A percentile compares a stretch with the other conserved stretches of the same genome.
These are phyloP conservation scores for Cinnamomum micranthum DNA, from an alignment of 164 flowering plant species.

Conservation along the genomic window DNA sequence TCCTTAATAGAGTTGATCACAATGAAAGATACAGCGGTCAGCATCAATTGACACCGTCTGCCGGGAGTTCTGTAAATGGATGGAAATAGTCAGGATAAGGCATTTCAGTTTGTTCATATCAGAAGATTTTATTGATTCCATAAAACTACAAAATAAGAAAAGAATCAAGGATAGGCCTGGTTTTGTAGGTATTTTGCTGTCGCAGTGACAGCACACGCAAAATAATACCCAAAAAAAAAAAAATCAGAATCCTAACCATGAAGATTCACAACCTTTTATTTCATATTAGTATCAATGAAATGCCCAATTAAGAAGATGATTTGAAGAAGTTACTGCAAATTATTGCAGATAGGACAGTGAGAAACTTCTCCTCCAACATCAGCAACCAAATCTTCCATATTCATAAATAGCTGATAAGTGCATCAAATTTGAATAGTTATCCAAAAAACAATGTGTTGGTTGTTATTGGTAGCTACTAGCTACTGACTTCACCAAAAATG, in stretches of 20 bases:
- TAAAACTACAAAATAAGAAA: too few relatives aligned
- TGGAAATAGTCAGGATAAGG: background rate
- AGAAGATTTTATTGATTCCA: too few relatives aligned
- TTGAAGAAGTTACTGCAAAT: background rate
- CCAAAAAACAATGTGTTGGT: too few relatives aligned
- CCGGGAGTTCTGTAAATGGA: slow-evolving; percentile 18
- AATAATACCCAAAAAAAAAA: too few relatives aligned
- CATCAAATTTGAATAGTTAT: background rate
- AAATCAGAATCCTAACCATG: too few relatives aligned
- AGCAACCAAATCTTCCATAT: background rate
- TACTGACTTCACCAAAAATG: background rate
- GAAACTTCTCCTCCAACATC: background rate
- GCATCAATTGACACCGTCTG: slow-evolving; percentile 37
- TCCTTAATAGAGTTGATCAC: slow-evolving; percentile 40
- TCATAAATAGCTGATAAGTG: background rate
- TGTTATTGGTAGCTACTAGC: background rate
- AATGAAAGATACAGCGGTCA: slow-evolving; percentile 63
- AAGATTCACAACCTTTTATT: too few relatives aligned
- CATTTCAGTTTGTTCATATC: too few relatives aligned
- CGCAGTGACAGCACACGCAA: too few relatives aligned
- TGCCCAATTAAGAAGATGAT: background rate
- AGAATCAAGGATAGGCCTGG: too few relatives aligned
- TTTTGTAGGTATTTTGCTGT: too few relatives aligned
- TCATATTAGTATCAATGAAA: background rate
- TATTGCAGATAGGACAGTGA: background rate